A percentile compares a stretch with the other conserved stretches of the same genome.
Evolutionary conservation across 129 eudicot species (phyloP).

Genomic region (Flaveria trinervia): DNA sequence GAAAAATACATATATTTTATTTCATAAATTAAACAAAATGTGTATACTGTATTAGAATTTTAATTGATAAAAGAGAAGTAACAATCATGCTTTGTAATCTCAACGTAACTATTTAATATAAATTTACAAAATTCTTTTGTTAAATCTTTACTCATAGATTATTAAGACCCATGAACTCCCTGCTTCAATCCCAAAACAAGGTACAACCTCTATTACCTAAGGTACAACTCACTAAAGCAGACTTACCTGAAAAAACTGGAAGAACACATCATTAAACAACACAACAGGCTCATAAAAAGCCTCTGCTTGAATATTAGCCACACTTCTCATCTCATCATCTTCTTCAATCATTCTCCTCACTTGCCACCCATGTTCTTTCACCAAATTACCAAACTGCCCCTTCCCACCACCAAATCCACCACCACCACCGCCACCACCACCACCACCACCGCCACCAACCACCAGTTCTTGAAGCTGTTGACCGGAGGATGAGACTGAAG

Average conservation of each 20-base stretch:
- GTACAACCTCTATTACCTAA: neutral
- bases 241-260: slow-evolving; percentile 64
- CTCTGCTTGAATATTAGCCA: slow-evolving; percentile 84
- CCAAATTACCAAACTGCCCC: slow-evolving; percentile 53
- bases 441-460: slow-evolving; percentile 16
- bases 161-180: neutral
- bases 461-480: slow-evolving; percentile 32
- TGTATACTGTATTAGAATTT: too few species aligned
- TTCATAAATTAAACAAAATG: too few species aligned
- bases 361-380: slow-evolving; percentile 68
- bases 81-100: too few species aligned
- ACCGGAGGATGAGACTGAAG: slow-evolving; percentile 33
- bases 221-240: slow-evolving; percentile 21
- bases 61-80: too few species aligned
- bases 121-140: too few species aligned
- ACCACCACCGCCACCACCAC: slow-evolving; percentile 24
- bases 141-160: too few species aligned
- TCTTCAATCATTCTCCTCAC: slow-evolving; percentile 83
- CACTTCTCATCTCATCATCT: slow-evolving; percentile 75
- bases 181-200: neutral
- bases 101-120: too few species aligned
- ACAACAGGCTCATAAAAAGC: slow-evolving; percentile 78
- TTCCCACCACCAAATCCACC: slow-evolving; percentile 23
- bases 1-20: too few species aligned
- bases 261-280: slow-evolving; percentile 71